Evolutionary conservation across 768 basidiomycete genomes (phyloP).

Genomic region (Hemileccinum impolitum): DNA sequence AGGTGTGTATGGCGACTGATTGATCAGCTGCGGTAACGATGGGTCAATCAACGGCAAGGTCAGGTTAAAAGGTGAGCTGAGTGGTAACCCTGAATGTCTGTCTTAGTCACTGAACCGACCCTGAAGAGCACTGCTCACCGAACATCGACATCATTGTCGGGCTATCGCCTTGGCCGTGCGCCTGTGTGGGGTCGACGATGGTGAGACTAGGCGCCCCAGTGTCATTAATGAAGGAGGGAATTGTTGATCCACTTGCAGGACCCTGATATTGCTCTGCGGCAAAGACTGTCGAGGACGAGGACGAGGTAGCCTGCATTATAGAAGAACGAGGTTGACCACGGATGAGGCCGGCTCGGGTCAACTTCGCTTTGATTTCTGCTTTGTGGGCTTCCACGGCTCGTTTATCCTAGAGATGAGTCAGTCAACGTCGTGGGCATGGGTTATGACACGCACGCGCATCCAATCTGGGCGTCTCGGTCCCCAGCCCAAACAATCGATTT

Average conservation of each 20-base stretch:
- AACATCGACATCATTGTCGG: conserved; percentile 28
- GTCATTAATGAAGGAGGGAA: conserved; percentile 23
- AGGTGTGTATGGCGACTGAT: conserved; percentile 34
- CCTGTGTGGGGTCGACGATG: conserved; percentile 18
- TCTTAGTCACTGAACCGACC: conserved; percentile 11
- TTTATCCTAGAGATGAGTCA: conserved; percentile 58
- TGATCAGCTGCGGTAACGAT: conserved; percentile 25
- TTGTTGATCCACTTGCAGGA: conserved; percentile 18
- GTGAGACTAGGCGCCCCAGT: conserved; percentile 18
- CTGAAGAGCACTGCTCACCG: conserved; percentile 15
- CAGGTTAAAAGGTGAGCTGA: conserved; percentile 31
- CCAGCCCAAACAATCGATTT: conserved; percentile 83
- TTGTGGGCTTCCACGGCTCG: conserved; percentile 79
- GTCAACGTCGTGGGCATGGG: conserved; percentile 7
- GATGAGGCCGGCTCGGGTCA: conserved; percentile 74
- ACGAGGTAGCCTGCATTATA: conserved; percentile 37
- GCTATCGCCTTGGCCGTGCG: conserved; percentile 20
- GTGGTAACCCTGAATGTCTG: conserved; percentile 18
- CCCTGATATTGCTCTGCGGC: conserved; percentile 26
- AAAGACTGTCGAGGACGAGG: conserved; percentile 35
- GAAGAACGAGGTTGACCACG: conserved; percentile 75
- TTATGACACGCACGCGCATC: conserved; percentile 63
- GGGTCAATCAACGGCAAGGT: conserved; percentile 28
- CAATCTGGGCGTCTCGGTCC: conserved; percentile 82
- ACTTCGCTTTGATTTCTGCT: conserved; percentile 77